Percentiles rank a stretch among this genome's conserved stretches.
These are phyloP conservation scores for Theileria annulata DNA, from an alignment of 169 alveolate genomes.

Conservation along the genomic window DNA sequence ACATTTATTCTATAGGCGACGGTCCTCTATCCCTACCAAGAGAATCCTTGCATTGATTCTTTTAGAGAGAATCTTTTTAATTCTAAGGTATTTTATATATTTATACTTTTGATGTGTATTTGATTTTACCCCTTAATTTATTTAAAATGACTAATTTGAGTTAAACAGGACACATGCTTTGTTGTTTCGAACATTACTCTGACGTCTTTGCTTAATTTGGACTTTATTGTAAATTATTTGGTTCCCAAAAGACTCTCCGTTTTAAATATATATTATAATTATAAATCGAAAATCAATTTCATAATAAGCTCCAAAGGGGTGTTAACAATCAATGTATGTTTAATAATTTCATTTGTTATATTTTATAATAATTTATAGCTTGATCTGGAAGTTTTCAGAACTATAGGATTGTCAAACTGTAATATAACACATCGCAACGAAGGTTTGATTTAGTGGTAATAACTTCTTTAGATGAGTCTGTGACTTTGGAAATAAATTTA, in stretches of 20 bases:
- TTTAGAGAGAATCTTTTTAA: neutral
- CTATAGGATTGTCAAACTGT: conserved; percentile 50
- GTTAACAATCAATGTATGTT: too few species aligned
- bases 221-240: conserved; percentile 22
- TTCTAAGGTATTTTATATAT: neutral
- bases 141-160: neutral
- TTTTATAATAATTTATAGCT: conserved; percentile 27
- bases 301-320: conserved; percentile 20
- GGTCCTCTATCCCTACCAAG: neutral
- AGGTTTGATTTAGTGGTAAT: conserved; percentile 11
- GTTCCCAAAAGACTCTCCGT: conserved; percentile 45
- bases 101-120: neutral
- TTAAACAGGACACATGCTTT: conserved; percentile 22
- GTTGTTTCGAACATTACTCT: conserved; percentile 4
- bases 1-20: neutral
- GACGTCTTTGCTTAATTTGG: conserved; percentile 17
- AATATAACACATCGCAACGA: conserved; percentile 21
- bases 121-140: neutral
- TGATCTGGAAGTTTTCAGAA: neutral
- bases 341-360: conserved; percentile 5
- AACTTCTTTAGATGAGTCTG: conserved; percentile 18
- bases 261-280: neutral
- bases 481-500: conserved; percentile 33
- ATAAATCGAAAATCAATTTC: neutral
- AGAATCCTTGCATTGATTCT: neutral